A percentile compares a stretch with the other conserved stretches of the same genome.
Conservation (phyloP, 345 rosid genomes). For the Corchorus capsularis region DNA sequence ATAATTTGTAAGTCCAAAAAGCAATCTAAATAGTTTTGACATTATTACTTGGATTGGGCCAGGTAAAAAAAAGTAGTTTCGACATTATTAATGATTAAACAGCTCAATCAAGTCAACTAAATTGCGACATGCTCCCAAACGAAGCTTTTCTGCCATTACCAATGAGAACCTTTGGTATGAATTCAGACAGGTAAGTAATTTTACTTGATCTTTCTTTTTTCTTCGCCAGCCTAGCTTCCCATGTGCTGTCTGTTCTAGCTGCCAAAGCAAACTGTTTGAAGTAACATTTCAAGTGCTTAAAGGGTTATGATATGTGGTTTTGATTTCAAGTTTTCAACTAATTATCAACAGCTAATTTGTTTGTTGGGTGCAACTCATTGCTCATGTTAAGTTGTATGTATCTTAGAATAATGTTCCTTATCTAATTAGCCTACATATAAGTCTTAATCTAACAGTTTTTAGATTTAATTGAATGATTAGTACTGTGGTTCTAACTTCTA, state of each 20-base stretch:
- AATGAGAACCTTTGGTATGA: no score
- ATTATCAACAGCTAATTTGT: neutral
- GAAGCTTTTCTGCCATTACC: no score
- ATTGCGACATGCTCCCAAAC: no score
- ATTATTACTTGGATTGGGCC: no score
- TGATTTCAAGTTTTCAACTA: neutral
- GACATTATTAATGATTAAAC: no score
- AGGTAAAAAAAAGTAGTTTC: no score
- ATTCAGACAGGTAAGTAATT: neutral
- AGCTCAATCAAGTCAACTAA: no score
- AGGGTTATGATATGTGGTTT: neutral
- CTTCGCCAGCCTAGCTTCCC: neutral
- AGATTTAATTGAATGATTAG: neutral
- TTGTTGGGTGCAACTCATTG: no score
- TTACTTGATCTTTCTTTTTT: neutral
- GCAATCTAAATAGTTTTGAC: no score
- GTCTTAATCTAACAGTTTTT: no score
- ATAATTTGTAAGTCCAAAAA: no score
- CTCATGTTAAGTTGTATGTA: neutral
- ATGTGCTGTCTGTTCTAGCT: neutral
- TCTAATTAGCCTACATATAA: no score
- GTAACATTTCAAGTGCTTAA: neutral
- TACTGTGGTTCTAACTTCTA: neutral
- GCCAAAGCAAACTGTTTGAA: neutral
- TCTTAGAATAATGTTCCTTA: neutral